Conservation (phyloP, 2,329 filamentous ascomycete species). For the Ophiostoma populinum region DNA sequence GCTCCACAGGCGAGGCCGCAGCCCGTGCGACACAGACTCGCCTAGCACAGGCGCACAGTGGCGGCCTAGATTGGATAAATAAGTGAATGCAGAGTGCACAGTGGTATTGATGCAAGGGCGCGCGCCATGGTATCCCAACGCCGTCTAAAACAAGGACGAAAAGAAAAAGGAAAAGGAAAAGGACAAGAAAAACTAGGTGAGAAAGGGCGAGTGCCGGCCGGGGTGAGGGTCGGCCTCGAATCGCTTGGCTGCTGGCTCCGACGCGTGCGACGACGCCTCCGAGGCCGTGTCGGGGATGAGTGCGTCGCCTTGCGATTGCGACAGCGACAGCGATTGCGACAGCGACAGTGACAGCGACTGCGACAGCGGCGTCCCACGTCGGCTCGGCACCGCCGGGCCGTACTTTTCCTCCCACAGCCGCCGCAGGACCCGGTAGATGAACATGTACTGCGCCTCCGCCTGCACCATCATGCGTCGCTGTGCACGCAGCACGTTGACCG, state of each 20-base stretch:
- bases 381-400: conserved; percentile 15
- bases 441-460: conserved; percentile 64
- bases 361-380: conserved; percentile 13
- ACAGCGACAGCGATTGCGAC: too few relatives aligned
- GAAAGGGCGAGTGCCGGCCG: conserved; percentile 9
- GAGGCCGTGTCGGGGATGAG: neutral
- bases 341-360: neutral
- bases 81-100: too few relatives aligned
- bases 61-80: too few relatives aligned
- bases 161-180: too few relatives aligned
- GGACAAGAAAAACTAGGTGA: neutral
- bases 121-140: too few relatives aligned
- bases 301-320: too few relatives aligned
- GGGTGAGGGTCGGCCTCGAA: conserved; percentile 32
- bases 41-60: too few relatives aligned
- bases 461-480: conserved; percentile 96
- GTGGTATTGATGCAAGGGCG: too few relatives aligned
- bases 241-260: conserved; percentile 34
- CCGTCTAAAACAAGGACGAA: too few relatives aligned
- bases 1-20: too few relatives aligned
- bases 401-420: conserved; percentile 57
- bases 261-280: conserved; percentile 1
- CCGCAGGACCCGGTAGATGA: conserved; percentile 74
- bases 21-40: too few relatives aligned
- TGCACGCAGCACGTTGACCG: conserved; percentile 64